A percentile compares a stretch with the other conserved stretches of the same genome.
Evolutionary conservation across 129 eudicot genomes (phyloP).

Genomic region (Glebionis coronaria): DNA sequence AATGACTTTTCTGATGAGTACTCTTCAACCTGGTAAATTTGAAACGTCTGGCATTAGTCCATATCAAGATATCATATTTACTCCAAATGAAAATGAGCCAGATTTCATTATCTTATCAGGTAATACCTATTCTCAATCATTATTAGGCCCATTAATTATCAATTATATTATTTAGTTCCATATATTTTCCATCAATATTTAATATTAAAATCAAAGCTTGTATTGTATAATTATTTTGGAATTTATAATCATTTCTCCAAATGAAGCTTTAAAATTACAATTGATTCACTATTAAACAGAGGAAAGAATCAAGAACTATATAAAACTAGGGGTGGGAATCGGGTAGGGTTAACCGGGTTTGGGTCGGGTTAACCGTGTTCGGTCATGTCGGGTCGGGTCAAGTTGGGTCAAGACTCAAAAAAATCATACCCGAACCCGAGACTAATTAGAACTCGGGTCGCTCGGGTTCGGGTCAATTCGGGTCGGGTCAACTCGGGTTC

Average conservation of each 20-base stretch:
- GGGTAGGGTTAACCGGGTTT: too few relatives aligned
- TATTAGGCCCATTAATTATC: not conserved
- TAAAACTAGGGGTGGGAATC: too few relatives aligned
- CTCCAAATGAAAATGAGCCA: constrained; percentile 33
- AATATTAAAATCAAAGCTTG: not conserved
- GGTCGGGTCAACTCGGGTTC: too few relatives aligned
- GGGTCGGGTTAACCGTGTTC: too few relatives aligned
- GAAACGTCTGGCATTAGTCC: constrained; percentile 58
- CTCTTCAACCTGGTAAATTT: constrained; percentile 52
- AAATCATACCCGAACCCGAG: too few relatives aligned
- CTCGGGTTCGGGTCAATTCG: too few relatives aligned
- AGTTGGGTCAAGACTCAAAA: too few relatives aligned
- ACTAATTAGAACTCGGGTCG: too few relatives aligned
- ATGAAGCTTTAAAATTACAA: constrained; percentile 53
- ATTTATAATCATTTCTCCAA: constrained; percentile 30
- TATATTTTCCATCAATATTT: constrained; percentile 15
- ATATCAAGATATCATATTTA: constrained; percentile 52
- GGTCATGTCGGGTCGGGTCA: too few relatives aligned
- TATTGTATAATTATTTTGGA: too few relatives aligned
- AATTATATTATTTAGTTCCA: not conserved
- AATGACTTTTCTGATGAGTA: constrained; percentile 60
- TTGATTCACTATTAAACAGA: constrained; percentile 58
- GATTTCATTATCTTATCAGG: constrained; percentile 36
- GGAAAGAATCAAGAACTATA: constrained; percentile 67
- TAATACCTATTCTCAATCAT: constrained; percentile 5